A percentile compares a stretch with the other conserved stretches of the same genome.
Evolutionary conservation across 2,329 filamentous ascomycete genomes (phyloP).

Genomic region (Talaromyces sp.): DNA sequence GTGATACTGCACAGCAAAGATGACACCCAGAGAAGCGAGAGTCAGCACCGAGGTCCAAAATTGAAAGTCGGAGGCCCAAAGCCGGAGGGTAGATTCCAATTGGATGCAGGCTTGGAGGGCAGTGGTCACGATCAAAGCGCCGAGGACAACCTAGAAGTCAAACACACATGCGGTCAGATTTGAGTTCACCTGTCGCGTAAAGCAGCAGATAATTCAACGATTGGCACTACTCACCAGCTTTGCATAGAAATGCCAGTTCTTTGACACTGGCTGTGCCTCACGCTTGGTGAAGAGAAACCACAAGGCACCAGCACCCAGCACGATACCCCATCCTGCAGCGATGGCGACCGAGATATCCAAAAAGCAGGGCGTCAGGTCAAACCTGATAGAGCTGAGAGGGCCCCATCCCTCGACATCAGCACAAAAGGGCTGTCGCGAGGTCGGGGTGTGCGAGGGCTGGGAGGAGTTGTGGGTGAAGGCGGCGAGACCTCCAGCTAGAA

Average conservation of each 20-base stretch:
- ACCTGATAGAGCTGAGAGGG: conserved; percentile 76
- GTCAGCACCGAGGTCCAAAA: conserved; percentile 75
- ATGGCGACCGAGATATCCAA: conserved; percentile 81
- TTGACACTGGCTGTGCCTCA: conserved; percentile 61
- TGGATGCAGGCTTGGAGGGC: conserved; percentile 70
- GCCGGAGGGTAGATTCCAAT: conserved; percentile 60
- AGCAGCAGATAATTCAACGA: background rate
- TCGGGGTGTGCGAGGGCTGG: conserved; percentile 16
- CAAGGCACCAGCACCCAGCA: conserved; percentile 70
- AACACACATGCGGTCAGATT: conserved; percentile 7
- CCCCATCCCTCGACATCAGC: conserved; percentile 93
- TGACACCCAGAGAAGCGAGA: conserved; percentile 64
- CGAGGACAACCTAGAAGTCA: conserved; percentile 53
- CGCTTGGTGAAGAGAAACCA: conserved; percentile 73
- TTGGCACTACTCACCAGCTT: conserved; percentile 66
- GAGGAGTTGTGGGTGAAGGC: conserved; percentile 4
- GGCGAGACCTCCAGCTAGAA: conserved; percentile 16
- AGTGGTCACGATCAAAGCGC: conserved; percentile 62
- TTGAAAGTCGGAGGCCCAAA: conserved; percentile 77
- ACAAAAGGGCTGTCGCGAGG: conserved; percentile 64
- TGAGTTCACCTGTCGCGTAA: background rate
- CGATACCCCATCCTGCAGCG: conserved; percentile 72
- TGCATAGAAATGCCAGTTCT: conserved; percentile 87
- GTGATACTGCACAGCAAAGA: conserved; percentile 76
- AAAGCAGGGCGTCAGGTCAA: conserved; percentile 96